Evolutionary conservation across 2,329 filamentous ascomycete species (phyloP), one percentile per base, ranked within the genome.

Genomic region (Ceratocystis papillata): DNA sequence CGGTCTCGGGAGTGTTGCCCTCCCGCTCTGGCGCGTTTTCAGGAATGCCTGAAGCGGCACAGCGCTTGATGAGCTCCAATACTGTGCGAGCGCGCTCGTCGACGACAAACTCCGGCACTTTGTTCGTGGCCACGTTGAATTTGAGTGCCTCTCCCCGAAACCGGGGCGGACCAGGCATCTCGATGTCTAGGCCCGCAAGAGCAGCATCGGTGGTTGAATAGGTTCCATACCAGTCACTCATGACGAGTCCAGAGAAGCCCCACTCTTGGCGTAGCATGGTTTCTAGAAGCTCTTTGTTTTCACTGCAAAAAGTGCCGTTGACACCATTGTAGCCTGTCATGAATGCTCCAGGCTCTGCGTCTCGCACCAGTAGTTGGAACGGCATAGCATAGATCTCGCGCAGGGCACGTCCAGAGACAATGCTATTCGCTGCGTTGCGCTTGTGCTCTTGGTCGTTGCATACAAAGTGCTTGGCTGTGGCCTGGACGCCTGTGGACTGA

Each of bases 321-420:
- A 85, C 76, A 59, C 81, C 81, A 67, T 83, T 84, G 70, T 84
- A 85, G 15, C 76, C 79, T 6, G 81, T 83, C 82, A 85, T 85
- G 69, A 85, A 78, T 17, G 80, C 79, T 3, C 76, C 79, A 0
- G 82, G 81, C 41, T 77, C 73, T 1, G 79, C 73, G 69, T 82
- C 79, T 28, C 80, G 76, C 22, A 83, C 78, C 5, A 79, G 78
- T 53, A 85, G 75, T 74, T 84, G 81, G 72, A 85, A 85, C 0
- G 82, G 81, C 62, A 83, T 75, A 6, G 81, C 73, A 69, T 85
- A 84, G 57, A 85, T 80, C 75, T 85, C 82, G 44, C 83, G 78
- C 67, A 85, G 74, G 10, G 82, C 81, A 28, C 82, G 77, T 70
- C 81, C 78, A 0, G 81, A 82, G 41, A 85, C 73, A 59, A 82